These are phyloP conservation scores for Auriscalpium microsporum DNA, from an alignment of 768 basidiomycete species.

Conservation along the genomic window DNA sequence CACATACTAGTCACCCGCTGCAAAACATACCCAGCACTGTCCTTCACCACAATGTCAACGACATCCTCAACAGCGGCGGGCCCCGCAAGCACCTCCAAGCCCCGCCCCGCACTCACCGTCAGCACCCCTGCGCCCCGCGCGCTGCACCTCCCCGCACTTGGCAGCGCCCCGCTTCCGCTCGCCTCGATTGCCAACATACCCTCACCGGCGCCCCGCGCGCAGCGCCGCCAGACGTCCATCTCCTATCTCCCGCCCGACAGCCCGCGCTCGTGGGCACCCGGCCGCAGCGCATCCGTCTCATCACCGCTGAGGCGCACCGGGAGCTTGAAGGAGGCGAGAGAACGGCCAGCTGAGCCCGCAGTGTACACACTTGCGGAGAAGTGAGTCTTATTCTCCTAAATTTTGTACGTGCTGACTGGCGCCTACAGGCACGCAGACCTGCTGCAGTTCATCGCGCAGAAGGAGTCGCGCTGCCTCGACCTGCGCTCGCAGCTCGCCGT, in stretches of 20 bases:
- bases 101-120: background rate
- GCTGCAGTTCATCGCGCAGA: slow-evolving; percentile 78
- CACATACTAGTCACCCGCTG: no score
- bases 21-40: background rate
- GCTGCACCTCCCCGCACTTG: slow-evolving; percentile 38
- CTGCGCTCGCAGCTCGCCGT: slow-evolving; percentile 62
- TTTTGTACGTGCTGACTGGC: background rate
- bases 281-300: background rate
- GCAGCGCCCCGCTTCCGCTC: slow-evolving; percentile 14
- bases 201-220: slow-evolving; percentile 15
- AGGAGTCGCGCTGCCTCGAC: slow-evolving; percentile 78
- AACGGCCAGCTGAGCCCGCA: slow-evolving; percentile 24
- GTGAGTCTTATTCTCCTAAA: slow-evolving; percentile 32
- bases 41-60: background rate
- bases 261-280: slow-evolving; percentile 11
- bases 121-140: slow-evolving; percentile 35
- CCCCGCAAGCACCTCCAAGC: background rate
- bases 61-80: background rate
- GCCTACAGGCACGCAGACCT: slow-evolving; percentile 63
- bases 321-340: background rate
- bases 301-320: background rate
- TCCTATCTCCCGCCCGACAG: slow-evolving; percentile 35
- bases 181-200: slow-evolving; percentile 6
- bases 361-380: slow-evolving; percentile 65
- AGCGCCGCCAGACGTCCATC: slow-evolving; percentile 45